Evolutionary conservation across 768 basidiomycete genomes (phyloP).

Genomic region (Suillus cothurnatus): DNA sequence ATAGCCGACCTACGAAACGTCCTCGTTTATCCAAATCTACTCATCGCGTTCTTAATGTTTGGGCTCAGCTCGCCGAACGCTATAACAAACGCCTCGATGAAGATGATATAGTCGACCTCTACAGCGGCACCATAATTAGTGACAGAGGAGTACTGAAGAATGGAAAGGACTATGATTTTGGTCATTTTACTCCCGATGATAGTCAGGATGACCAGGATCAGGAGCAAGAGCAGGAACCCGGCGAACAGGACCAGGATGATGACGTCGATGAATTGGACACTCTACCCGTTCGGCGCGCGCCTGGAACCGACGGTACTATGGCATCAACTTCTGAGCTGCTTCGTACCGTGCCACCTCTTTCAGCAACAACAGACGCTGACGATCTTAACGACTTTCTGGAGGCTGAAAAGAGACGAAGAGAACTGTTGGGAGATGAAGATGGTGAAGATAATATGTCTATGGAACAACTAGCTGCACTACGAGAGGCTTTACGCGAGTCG

Average conservation of each 20-base stretch:
- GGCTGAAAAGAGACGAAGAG: slow-evolving; percentile 57
- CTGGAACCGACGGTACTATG: slow-evolving; percentile 28
- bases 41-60: slow-evolving; percentile 58
- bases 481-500: slow-evolving; percentile 20
- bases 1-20: slow-evolving; percentile 48
- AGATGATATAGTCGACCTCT: slow-evolving; percentile 78
- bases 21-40: slow-evolving; percentile 47
- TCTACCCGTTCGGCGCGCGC: slow-evolving; percentile 38
- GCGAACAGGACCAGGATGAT: slow-evolving; percentile 55
- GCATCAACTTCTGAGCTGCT: slow-evolving; percentile 34
- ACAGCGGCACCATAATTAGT: slow-evolving; percentile 59
- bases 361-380: slow-evolving; percentile 52
- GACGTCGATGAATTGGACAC: slow-evolving; percentile 60
- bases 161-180: slow-evolving; percentile 48
- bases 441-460: slow-evolving; percentile 26
- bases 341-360: slow-evolving; percentile 46
- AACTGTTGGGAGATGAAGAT: slow-evolving; percentile 33
- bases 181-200: slow-evolving; percentile 48
- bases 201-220: slow-evolving; percentile 39
- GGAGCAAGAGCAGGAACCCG: slow-evolving; percentile 42
- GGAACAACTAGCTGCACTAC: slow-evolving; percentile 19
- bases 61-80: slow-evolving; percentile 69
- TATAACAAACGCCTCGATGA: slow-evolving; percentile 70
- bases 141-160: slow-evolving; percentile 68
- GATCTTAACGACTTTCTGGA: slow-evolving; percentile 70